Percentiles rank a stretch among this genome's conserved stretches.
Evolutionary conservation across 1,284 basidiomycete genomes (phyloP).

Genomic region (Porogramme epimiltina): DNA sequence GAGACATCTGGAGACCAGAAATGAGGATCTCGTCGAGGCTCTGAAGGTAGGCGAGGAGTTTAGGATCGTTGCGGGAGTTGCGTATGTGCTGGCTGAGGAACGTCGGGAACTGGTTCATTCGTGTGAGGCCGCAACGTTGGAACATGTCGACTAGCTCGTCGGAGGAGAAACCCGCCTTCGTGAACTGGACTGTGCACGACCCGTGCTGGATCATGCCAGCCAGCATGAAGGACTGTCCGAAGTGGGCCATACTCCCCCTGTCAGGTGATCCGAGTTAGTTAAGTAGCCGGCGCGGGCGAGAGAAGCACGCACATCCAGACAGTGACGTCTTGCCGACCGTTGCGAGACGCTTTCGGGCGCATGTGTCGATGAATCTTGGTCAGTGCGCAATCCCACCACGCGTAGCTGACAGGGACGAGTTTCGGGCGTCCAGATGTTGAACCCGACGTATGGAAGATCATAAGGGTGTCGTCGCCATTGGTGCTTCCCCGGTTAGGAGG

Average conservation of each 20-base stretch:
- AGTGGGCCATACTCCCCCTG: conserved; percentile 36
- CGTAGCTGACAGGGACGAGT: conserved; percentile 65
- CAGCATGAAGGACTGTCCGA: conserved; percentile 36
- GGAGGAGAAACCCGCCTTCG: conserved; percentile 62
- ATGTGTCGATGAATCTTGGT: conserved; percentile 26
- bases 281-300: background rate
- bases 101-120: conserved; percentile 68
- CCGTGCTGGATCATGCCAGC: conserved; percentile 66
- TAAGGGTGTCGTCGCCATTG: conserved; percentile 49
- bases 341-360: conserved; percentile 20
- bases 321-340: conserved; percentile 57
- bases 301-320: conserved; percentile 33
- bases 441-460: conserved; percentile 75
- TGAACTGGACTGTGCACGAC: conserved; percentile 69
- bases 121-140: conserved; percentile 62
- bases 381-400: conserved; percentile 32
- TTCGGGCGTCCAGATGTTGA: conserved; percentile 77
- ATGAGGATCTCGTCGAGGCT: conserved; percentile 62
- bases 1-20: conserved; percentile 58
- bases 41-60: conserved; percentile 57
- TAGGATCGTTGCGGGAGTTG: conserved; percentile 59
- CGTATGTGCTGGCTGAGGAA: conserved; percentile 65
- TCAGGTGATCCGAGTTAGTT: background rate
- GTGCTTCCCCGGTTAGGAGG: conserved; percentile 39
- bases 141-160: conserved; percentile 74